Base-by-base conservation (phyloP, 768 basidiomycete genomes). In the Neoboletus subvelutipes region DNA sequence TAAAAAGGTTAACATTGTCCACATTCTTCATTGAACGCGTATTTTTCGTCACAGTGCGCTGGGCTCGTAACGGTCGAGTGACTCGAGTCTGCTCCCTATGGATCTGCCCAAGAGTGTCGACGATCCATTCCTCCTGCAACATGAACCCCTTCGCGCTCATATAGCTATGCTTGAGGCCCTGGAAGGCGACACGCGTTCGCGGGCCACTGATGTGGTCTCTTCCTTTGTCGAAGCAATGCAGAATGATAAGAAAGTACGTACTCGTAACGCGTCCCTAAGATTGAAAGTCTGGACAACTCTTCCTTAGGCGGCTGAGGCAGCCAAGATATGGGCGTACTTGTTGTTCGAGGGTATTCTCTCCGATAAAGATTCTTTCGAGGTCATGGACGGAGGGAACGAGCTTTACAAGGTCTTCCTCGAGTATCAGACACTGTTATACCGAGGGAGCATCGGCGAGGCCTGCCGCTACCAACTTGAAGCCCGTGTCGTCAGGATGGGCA, bases 341-440 rank as follows among this genome's bases (percentile, higher is more conserved):
- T 4, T 60, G 10, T 71, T 68, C 54, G 0, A 2, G 5, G 15
- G 6, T 8, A 7, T 3, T 33, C 15, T 42, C 37, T 11, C 36
- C 4, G 18, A 56, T 17, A 50, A 46, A 45, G 15, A 22, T 33
- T 29, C 33, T n/a, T 22, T 63, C 28, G 48, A 57, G 8, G 12
- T 51, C 40, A 53, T 36, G 24, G 58, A 62, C 34, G 50, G 45
- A 31, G 60, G 58, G 11, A 8, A 46, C 42, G 40, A 46, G 42
- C 58, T 69, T 8, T 71, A 52, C 58, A 26, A 3, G 46, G 50
- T 29, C 37, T 71, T 73, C 54, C 47, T 71, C 55, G 17, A 59
- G 34, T 73, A 61, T 39, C 58, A 71, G 46, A 2, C 17, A 31
- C 45, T 0, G 29, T 42, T 67, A 31, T 17, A 29, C 24, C 6